Evolutionary conservation across 805 yeast species (phyloP).

Genomic region (Ogataea trehalophila): DNA sequence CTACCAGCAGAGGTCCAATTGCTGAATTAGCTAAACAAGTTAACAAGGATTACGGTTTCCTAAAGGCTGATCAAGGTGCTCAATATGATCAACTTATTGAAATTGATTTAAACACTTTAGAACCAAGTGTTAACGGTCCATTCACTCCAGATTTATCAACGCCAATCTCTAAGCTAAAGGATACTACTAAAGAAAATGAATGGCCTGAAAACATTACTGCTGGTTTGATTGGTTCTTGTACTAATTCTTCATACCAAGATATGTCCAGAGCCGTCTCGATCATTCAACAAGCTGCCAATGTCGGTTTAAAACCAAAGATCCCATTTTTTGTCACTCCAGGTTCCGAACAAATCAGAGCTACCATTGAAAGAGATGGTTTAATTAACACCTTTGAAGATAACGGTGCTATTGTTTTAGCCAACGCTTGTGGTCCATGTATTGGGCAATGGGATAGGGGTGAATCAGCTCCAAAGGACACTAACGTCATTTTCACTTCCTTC

Average conservation of each 20-base stretch:
- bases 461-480: constrained; percentile 87
- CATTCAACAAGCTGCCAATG: constrained; percentile 83
- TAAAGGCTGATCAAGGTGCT: constrained; percentile 87
- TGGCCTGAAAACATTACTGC: constrained; percentile 95
- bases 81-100: constrained; percentile 92
- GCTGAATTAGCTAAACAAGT: constrained; percentile 75
- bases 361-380: constrained; percentile 95
- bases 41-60: constrained; percentile 53
- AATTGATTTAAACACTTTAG: constrained; percentile 81
- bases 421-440: constrained; percentile 99
- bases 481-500: constrained; percentile 95
- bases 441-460: constrained; percentile 97
- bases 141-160: constrained; percentile 98
- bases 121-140: constrained; percentile 97
- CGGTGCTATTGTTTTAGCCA: constrained; percentile 93
- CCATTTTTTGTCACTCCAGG: constrained; percentile 96
- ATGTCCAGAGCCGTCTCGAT: constrained; percentile 96
- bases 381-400: constrained; percentile 81
- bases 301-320: constrained; percentile 88
- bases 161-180: constrained; percentile 83
- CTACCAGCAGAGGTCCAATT: constrained; percentile 81
- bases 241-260: constrained; percentile 97
- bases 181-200: constrained; percentile 73
- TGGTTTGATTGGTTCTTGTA: constrained; percentile 97
- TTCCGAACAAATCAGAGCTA: constrained; percentile 97